phyloP scores from a whole-genome alignment of 2,329 filamentous ascomycete species.

The Monilinia fructigena region DNA sequence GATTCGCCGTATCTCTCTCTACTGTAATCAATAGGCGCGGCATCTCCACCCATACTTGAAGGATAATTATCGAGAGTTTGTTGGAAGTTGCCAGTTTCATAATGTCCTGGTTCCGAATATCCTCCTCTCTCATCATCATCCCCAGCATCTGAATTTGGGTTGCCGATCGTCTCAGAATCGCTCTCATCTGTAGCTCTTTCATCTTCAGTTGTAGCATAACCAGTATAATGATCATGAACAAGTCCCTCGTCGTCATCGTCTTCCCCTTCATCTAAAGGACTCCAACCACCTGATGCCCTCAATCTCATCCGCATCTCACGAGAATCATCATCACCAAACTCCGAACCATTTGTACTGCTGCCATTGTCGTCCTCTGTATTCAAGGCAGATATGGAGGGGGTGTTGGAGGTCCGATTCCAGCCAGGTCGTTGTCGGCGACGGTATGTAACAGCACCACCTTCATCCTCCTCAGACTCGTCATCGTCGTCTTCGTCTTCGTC shows the following conservation, averaged over 20 bases:
- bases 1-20: background rate
- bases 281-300: constrained; percentile 36
- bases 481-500: constrained; percentile 7
- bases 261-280: constrained; percentile 39
- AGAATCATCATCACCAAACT: constrained; percentile 34
- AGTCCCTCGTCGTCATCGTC: constrained; percentile 30
- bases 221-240: constrained; percentile 25
- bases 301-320: constrained; percentile 28
- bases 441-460: constrained; percentile 37
- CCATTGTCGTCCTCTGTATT: constrained; percentile 28
- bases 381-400: constrained; percentile 30
- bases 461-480: constrained; percentile 31
- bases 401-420: constrained; percentile 21
- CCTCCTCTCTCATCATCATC: constrained; percentile 33
- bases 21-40: constrained; percentile 11
- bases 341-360: constrained; percentile 33
- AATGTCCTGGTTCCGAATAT: constrained; percentile 32
- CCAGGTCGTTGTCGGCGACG: constrained; percentile 29
- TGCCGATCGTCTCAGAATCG: constrained; percentile 37
- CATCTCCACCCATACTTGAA: constrained; percentile 10
- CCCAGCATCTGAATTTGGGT: constrained; percentile 32
- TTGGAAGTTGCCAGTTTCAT: constrained; percentile 22
- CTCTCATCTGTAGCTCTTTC: constrained; percentile 30
- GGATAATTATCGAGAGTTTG: background rate
- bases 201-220: constrained; percentile 31